Evolutionary conservation across 495 filamentous ascomycete genomes (phyloP).

Genomic region (Elaphomyces granulatus): DNA sequence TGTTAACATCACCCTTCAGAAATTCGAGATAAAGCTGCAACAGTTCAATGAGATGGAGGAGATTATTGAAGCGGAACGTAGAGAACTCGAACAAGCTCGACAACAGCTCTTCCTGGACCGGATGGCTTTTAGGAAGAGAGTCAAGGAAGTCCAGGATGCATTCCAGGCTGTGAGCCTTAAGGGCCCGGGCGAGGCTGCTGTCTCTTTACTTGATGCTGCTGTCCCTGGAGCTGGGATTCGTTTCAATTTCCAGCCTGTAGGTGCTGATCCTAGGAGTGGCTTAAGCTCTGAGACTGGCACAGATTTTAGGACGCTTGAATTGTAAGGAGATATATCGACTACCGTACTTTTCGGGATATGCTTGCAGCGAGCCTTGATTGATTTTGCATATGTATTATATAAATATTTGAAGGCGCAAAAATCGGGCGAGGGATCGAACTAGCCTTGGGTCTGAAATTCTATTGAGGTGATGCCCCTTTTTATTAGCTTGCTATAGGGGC

Average conservation of each 20-base stretch:
- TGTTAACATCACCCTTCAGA: conserved; percentile 71
- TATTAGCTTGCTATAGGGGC: too few species aligned
- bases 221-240: conserved; percentile 37
- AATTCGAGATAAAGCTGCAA: conserved; percentile 69
- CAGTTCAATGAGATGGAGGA: conserved; percentile 95
- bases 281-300: conserved; percentile 45
- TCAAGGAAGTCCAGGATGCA: conserved; percentile 67
- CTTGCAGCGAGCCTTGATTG: too few species aligned
- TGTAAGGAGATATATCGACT: too few species aligned
- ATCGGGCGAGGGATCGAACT: background rate
- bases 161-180: conserved; percentile 45
- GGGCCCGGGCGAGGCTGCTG: conserved; percentile 40
- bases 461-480: too few species aligned
- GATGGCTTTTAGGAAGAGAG: conserved; percentile 74
- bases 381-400: background rate
- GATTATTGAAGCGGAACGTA: conserved; percentile 77
- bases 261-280: conserved; percentile 28
- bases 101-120: conserved; percentile 91
- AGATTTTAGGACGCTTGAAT: conserved; percentile 34
- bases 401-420: background rate
- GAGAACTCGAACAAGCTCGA: conserved; percentile 78
- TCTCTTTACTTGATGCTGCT: conserved; percentile 34
- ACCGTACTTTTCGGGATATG: too few species aligned
- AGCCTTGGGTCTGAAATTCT: too few species aligned
- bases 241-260: conserved; percentile 43